Evolutionary conservation across 768 basidiomycete genomes (phyloP), one percentile per base, ranked within the genome.

Genomic region (Trametes sanguinea): DNA sequence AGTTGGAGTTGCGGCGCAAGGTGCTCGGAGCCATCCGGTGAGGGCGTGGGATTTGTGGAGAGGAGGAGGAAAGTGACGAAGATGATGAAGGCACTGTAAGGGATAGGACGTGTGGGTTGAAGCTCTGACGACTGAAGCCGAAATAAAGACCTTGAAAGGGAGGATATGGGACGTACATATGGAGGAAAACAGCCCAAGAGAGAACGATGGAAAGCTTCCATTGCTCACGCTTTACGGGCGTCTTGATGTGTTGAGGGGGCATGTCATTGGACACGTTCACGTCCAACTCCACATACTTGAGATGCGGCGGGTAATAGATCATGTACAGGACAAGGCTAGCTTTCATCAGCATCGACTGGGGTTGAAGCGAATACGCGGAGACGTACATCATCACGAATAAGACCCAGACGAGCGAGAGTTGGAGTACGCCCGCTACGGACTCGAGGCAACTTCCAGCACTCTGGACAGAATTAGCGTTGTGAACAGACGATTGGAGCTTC

Each of bases 301-400:
- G 85, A 68, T 91, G 85, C 6, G 81, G 76, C 0, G 97, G 97
- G 72, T 93, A 98, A 78, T 95, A 98, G 43, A 90, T 77, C 78
- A 99, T 87, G 76, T 92, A 98, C 2, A 99, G 84, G 0, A 95
- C 81, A 60, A 98, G 80, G 46, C 95, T 98, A 66, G n/a, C n/a
- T n/a, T n/a, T n/a, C n/a, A n/a, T n/a, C n/a, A n/a, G n/a, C n/a
- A n/a, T n/a, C n/a, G n/a, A n/a, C n/a, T n/a, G n/a, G n/a, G n/a
- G n/a, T n/a, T n/a, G n/a, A n/a, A n/a, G n/a, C n/a, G n/a, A n/a
- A n/a, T n/a, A n/a, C n/a, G n/a, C 8, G 13, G 14, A n/a, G 14
- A 81, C 90, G 57, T 66, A 95, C 95, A 97, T 87, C 54, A 92
- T 64, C 9, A 82, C 85, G 75, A 98, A 98, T 57, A 93, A 76